phyloP scores from a whole-genome alignment of 345 rosid species.

The Lepidium didymum region DNA sequence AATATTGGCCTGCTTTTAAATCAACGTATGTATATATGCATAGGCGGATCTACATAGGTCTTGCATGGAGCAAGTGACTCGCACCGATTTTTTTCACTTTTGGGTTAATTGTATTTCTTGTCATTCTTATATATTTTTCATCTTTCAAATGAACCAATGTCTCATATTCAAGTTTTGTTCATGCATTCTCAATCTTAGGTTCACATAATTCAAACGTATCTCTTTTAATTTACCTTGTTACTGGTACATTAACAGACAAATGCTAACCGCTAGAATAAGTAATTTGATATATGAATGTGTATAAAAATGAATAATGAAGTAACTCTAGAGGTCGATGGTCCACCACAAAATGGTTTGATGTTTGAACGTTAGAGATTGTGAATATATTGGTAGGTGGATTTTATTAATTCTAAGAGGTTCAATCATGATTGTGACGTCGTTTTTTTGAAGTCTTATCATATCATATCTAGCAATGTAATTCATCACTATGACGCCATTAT shows the following conservation, averaged over 20 bases:
- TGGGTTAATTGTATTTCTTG: no score
- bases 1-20: not conserved
- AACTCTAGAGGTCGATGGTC: conserved; percentile 12
- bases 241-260: not conserved
- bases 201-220: no score
- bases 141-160: no score
- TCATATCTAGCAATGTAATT: not conserved
- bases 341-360: conserved; percentile 3
- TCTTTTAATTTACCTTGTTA: not conserved
- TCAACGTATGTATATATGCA: no score
- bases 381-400: conserved; percentile 16
- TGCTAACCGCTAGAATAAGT: not conserved
- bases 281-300: not conserved
- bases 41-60: no score
- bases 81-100: no score
- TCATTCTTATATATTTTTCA: no score
- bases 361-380: conserved; percentile 6
- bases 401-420: not conserved
- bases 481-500: conserved; percentile 24
- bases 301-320: not conserved
- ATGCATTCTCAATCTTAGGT: no score
- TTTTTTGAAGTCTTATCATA: not conserved
- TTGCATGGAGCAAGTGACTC: no score
- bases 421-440: conserved; percentile 18
- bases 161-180: no score